These are phyloP conservation scores for Ustilago crameri DNA, from an alignment of 1,284 basidiomycete species.

Conservation along the genomic window DNA sequence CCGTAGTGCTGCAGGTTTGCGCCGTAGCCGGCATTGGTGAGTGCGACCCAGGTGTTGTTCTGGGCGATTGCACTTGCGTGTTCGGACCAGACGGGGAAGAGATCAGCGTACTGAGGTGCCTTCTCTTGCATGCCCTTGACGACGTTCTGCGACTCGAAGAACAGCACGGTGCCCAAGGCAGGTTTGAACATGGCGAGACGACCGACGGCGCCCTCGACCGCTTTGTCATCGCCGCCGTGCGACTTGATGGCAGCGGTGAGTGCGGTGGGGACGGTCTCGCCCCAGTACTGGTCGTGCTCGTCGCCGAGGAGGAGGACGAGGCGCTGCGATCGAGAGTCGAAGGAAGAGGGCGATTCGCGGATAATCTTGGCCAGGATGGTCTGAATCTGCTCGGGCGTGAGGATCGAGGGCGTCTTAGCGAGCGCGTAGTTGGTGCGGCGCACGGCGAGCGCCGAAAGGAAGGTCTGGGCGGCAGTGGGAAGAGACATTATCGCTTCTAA, in stretches of 20 bases:
- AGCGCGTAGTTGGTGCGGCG: slow-evolving; percentile 71
- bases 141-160: slow-evolving; percentile 65
- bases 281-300: slow-evolving; percentile 70
- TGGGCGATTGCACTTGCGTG: slow-evolving; percentile 68
- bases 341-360: slow-evolving; percentile 69
- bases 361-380: slow-evolving; percentile 69
- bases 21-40: slow-evolving; percentile 70
- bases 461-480: slow-evolving; percentile 23
- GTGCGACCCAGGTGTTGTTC: slow-evolving; percentile 70
- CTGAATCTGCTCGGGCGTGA: slow-evolving; percentile 68
- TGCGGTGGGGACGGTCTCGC: slow-evolving; percentile 61
- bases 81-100: slow-evolving; percentile 66
- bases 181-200: slow-evolving; percentile 68
- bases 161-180: slow-evolving; percentile 71
- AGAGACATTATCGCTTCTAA: slow-evolving; percentile 25
- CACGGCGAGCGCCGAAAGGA: slow-evolving; percentile 52
- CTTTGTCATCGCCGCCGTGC: slow-evolving; percentile 35
- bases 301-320: slow-evolving; percentile 70
- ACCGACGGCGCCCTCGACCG: slow-evolving; percentile 36
- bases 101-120: slow-evolving; percentile 68
- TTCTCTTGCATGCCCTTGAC: slow-evolving; percentile 66
- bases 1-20: slow-evolving; percentile 69
- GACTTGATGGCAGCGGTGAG: slow-evolving; percentile 33
- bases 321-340: slow-evolving; percentile 71
- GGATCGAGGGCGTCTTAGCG: slow-evolving; percentile 65